Base-by-base conservation (phyloP, 2,329 filamentous ascomycete species). In the Penicillium decumbens region DNA sequence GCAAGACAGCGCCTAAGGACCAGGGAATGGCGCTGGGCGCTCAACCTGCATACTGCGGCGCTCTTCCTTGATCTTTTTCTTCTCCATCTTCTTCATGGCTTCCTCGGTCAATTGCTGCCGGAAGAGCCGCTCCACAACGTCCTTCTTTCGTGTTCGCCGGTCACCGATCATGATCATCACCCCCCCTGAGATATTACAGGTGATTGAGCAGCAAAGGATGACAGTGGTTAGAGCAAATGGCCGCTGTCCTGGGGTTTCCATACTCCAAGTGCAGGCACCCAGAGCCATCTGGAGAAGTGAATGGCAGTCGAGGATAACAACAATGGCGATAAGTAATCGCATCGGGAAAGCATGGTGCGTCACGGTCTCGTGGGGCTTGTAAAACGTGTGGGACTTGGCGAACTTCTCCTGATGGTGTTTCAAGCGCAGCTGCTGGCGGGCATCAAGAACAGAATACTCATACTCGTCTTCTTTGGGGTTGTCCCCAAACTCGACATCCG, bases 341-440 rank as follows among this genome's bases (percentile, higher is more conserved):
- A 91, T 74, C 0, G 89, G 88, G 54, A 95, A 95, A 0, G 89
- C 85, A 64, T 83, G 78, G 65, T 95, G 89, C 0, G 89, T 95
- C 29, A 82, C 77, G 0, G 89, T 95, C 69, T 95, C 89, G 67
- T 95, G 86, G 0, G 89, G 88, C 62, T 91, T 91, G 76, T 95
- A 95, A 69, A 92, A 95, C 5, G 87, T 90, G 66, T 95, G 89
- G 0, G 85, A 89, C 59, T 86, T 89, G 63, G 85, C 79, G 62
- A 93, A 87, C 62, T 91, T 92, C 58, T 77, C 79, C 63, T 91
- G 86, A 62, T 95, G 89, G 64, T 93, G 84, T 43, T 84, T 77
- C 8, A 95, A 77, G 42, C 79, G 81, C 51, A 78, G 77, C 62
- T 90, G 85, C 65, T 93, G 86, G 51, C 79, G 70, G 4, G 74